Base-by-base conservation (phyloP, 2,329 filamentous ascomycete species). In the Lizonia empirigonia region DNA sequence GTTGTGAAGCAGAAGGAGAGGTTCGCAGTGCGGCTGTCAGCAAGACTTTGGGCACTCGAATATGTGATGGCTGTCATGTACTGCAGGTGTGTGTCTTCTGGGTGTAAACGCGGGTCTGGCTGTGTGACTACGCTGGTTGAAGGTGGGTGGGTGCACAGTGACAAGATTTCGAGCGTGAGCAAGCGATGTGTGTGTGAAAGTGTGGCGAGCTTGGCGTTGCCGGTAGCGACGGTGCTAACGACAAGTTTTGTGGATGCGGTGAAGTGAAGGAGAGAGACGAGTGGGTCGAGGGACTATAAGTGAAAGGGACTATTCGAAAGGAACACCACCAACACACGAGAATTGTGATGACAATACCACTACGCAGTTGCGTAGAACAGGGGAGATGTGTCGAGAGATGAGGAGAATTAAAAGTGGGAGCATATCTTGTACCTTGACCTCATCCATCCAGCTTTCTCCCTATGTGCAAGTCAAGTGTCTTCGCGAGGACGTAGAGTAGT, bases 401-500 rank as follows among this genome's bases (percentile, higher is more conserved):
- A 15, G 4, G 15, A 20, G 15, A 12, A 16, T 5, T 9, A 34
- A 13, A 19, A n/a, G 12, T 34, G 5, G 13, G 8, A 13, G 15
- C 10, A 13, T 15, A 20, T 2, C 10, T 9, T 30, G 18, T 15
- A 30, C 12, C 26, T 10, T 19, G 12, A 19, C 2, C 8, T 45
- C 24, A 35, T 18, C 12, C 9, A 5, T 32, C 26, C 12, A 44
- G 41, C 9, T 23, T 50, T 19, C 49, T 58, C 13, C 52, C 60
- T 12, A 75, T 65, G 2, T 68, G 62, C 44, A 68, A 50, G 62
- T 78, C 74, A 37, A 77, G 53, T 2, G 72, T 77, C 48, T 76
- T 79, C 1, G 70, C 60, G 29, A 82, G 58, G 5, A 74, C 67
- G 66, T 81, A 81, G 4, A 81, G 56, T 20, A 74, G 71, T 48